Evolutionary conservation across 768 basidiomycete species (phyloP).

Genomic region (Coprinopsis sp.): DNA sequence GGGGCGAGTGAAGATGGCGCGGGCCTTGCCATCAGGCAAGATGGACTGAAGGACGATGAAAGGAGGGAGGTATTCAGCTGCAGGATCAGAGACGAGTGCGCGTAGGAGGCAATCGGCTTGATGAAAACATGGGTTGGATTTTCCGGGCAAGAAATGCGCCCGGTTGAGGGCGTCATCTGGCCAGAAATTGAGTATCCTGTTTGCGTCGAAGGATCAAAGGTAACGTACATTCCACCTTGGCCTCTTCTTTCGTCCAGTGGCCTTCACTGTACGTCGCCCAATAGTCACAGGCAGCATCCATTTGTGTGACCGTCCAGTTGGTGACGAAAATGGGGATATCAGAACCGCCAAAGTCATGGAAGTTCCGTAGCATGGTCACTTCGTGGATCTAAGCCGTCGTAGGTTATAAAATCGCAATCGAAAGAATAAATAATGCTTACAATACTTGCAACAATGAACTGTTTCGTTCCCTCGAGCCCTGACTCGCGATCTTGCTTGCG

Average conservation of each 20-base stretch:
- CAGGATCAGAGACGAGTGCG: conserved; percentile 17
- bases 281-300: conserved; percentile 19
- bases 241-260: conserved; percentile 14
- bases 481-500: no score
- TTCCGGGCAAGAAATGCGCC: no score
- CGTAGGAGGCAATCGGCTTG: conserved; percentile 18
- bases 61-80: conserved; percentile 16
- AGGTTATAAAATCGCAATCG: neutral
- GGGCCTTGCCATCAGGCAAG: neutral
- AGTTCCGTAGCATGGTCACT: conserved; percentile 21
- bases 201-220: neutral
- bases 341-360: conserved; percentile 23
- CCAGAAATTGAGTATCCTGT: no score
- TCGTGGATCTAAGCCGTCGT: conserved; percentile 15
- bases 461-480: no score
- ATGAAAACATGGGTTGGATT: conserved; percentile 14
- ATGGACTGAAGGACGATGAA: conserved; percentile 15
- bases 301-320: conserved; percentile 16
- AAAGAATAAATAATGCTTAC: conserved; percentile 8
- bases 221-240: conserved; percentile 13
- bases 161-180: no score
- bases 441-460: neutral
- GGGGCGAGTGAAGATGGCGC: conserved; percentile 16
- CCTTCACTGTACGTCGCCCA: conserved; percentile 22
- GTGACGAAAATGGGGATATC: conserved; percentile 22